Conservation (phyloP, 768 basidiomycete genomes). For the Psilocybe subaeruginosa region DNA sequence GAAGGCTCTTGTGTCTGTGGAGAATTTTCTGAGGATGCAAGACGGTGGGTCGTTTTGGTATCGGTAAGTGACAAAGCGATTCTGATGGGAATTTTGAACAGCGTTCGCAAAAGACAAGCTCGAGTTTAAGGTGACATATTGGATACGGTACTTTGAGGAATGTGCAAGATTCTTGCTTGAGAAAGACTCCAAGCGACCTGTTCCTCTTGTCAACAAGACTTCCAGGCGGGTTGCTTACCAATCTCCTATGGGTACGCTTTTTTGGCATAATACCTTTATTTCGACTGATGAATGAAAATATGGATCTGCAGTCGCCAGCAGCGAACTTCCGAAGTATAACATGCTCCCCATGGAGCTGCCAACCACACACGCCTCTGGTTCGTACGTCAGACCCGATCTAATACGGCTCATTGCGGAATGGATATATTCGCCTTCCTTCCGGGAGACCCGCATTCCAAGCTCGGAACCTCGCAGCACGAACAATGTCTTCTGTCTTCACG, state of each 20-base stretch:
- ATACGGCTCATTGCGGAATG: slow-evolving; percentile 22
- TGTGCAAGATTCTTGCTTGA: slow-evolving; percentile 15
- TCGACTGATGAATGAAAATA: background rate
- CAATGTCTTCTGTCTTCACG: slow-evolving; percentile 21
- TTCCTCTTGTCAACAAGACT: slow-evolving; percentile 10
- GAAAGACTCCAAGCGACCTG: slow-evolving; percentile 10
- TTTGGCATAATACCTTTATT: background rate
- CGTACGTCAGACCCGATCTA: slow-evolving; percentile 15
- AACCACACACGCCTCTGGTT: background rate
- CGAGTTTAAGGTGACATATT: slow-evolving; percentile 23
- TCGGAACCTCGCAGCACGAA: background rate
- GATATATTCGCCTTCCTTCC: slow-evolving; percentile 17
- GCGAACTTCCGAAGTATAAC: slow-evolving; percentile 13
- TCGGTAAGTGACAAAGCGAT: background rate
- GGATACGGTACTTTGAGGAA: slow-evolving; percentile 22
- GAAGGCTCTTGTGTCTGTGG: slow-evolving; percentile 15
- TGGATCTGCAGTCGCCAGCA: slow-evolving; percentile 10
- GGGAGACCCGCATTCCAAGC: background rate
- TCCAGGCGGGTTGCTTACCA: slow-evolving; percentile 17
- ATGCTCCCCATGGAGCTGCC: slow-evolving; percentile 22
- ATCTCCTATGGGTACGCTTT: slow-evolving; percentile 17
- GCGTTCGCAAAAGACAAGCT: slow-evolving; percentile 19
- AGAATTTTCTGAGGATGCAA: slow-evolving; percentile 16
- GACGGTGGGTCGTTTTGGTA: slow-evolving; percentile 12
- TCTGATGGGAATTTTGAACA: background rate